Percentiles rank a stretch among this genome's conserved stretches.
phyloP scores from a whole-genome alignment of 129 eudicot genomes.

The Cynara cardunculus region DNA sequence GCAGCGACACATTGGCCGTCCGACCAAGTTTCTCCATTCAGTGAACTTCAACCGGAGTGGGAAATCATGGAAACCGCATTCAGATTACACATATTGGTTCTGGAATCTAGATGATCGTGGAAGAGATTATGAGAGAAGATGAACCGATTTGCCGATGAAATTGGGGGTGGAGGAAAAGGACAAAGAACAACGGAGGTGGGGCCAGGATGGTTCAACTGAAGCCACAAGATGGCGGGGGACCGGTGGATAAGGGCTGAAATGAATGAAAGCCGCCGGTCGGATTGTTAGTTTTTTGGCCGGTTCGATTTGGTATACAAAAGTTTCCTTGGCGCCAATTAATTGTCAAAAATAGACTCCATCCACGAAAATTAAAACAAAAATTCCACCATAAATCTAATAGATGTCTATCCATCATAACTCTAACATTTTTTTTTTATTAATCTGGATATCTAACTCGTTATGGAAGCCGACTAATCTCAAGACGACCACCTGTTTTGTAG shows the following conservation, averaged over 20 bases:
- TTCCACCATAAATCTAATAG: neutral
- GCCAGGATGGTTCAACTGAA: neutral
- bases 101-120: too few relatives aligned
- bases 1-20: constrained; percentile 25
- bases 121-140: neutral
- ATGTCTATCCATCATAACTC: too few relatives aligned
- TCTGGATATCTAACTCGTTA: too few relatives aligned
- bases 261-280: constrained; percentile 18
- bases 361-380: neutral
- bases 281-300: constrained; percentile 11
- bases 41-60: constrained; percentile 1
- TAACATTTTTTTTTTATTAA: too few relatives aligned
- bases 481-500: too few relatives aligned
- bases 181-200: constrained; percentile 30
- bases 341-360: neutral
- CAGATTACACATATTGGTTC: neutral
- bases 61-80: neutral
- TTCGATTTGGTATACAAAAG: neutral
- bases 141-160: neutral
- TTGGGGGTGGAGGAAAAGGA: constrained; percentile 19
- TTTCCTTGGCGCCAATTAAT: constrained; percentile 37
- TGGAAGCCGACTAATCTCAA: too few relatives aligned
- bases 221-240: constrained; percentile 40
- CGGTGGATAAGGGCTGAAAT: constrained; percentile 37
- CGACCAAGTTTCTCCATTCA: constrained; percentile 48